These are phyloP conservation scores for Populus simonii DNA, from an alignment of 345 rosid genomes.

Conservation along the genomic window DNA sequence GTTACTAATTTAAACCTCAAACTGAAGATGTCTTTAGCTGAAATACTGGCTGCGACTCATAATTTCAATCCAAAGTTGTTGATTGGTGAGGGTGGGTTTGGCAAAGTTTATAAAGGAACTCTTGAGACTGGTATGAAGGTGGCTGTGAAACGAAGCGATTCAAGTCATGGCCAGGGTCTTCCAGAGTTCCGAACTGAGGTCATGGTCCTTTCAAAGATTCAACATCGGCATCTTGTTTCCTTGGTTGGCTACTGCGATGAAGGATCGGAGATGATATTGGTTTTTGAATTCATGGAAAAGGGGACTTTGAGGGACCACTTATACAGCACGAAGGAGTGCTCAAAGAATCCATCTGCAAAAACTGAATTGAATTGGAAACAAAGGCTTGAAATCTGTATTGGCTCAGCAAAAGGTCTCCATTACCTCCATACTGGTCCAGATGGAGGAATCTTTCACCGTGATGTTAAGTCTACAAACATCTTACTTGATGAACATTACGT, in stretches of 20 bases:
- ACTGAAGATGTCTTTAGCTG: constrained; percentile 18
- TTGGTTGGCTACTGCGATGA: too few species aligned
- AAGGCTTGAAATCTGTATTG: too few species aligned
- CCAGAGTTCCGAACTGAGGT: too few species aligned
- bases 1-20: constrained; percentile 14
- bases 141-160: constrained; percentile 19
- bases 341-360: too few species aligned
- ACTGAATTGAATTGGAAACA: too few species aligned
- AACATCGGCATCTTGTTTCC: too few species aligned
- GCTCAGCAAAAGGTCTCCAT: too few species aligned
- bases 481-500: neutral
- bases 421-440: neutral
- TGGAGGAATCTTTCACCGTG: neutral
- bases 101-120: neutral
- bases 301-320: too few species aligned
- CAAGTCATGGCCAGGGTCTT: neutral
- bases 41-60: constrained; percentile 7
- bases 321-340: too few species aligned
- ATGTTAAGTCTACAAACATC: neutral
- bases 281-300: too few species aligned
- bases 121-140: constrained; percentile 5
- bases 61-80: neutral
- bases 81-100: constrained; percentile 19
- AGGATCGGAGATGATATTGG: too few species aligned
- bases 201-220: too few species aligned